Percentiles rank a stretch among this genome's conserved stretches.
These are phyloP conservation scores for Globisporangium recalcitrans DNA, from an alignment of 352 stramenopile species.

Conservation along the genomic window DNA sequence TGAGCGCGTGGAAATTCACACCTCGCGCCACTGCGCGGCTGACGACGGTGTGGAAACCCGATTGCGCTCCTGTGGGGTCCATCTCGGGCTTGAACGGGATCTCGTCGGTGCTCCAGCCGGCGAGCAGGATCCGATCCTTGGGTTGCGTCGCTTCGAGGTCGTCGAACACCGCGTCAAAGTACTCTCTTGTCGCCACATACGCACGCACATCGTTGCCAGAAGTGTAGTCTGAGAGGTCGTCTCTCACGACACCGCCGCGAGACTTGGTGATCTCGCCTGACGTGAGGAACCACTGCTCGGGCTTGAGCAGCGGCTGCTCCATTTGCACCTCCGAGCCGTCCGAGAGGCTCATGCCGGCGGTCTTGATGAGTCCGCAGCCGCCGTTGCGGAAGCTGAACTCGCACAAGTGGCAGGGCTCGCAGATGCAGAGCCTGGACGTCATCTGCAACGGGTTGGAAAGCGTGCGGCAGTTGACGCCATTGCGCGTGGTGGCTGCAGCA, in stretches of 20 bases:
- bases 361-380: slow-evolving; percentile 23
- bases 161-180: slow-evolving; percentile 43
- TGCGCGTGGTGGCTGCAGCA: background rate
- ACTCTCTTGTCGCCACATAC: slow-evolving; percentile 34
- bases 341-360: slow-evolving; percentile 14
- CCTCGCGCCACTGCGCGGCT: slow-evolving; percentile 26
- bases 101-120: slow-evolving; percentile 57
- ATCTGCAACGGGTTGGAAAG: slow-evolving; percentile 16
- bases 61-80: slow-evolving; percentile 19
- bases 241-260: slow-evolving; percentile 32
- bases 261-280: slow-evolving; percentile 43
- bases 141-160: slow-evolving; percentile 31
- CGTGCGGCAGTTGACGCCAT: slow-evolving; percentile 11
- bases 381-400: slow-evolving; percentile 18
- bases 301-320: slow-evolving; percentile 35
- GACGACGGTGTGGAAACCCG: slow-evolving; percentile 34
- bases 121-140: slow-evolving; percentile 39
- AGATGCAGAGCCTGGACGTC: slow-evolving; percentile 28
- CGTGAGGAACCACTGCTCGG: slow-evolving; percentile 61
- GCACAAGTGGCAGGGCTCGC: slow-evolving; percentile 33
- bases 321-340: slow-evolving; percentile 20
- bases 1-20: slow-evolving; percentile 44
- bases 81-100: slow-evolving; percentile 43
- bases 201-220: slow-evolving; percentile 40
- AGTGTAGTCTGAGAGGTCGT: slow-evolving; percentile 35